Evolutionary conservation across 345 rosid genomes (phyloP).

Genomic region (Heritiera fomes): DNA sequence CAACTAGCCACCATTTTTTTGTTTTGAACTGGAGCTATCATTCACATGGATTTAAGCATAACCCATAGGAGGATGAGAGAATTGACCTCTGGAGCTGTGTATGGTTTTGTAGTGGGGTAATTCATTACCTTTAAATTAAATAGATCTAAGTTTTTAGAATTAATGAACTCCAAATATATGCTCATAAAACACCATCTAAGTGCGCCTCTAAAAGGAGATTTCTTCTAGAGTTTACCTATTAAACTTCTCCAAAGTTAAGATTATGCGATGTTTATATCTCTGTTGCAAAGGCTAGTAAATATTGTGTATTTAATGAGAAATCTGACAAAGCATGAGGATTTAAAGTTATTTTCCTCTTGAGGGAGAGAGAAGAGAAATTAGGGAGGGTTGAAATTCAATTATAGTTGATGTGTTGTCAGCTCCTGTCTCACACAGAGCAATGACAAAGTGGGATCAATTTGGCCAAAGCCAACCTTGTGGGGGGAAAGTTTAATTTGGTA

Average conservation of each 20-base stretch:
- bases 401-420: neutral
- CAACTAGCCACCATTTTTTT: neutral
- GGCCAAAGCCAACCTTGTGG: neutral
- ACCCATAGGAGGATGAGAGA: neutral
- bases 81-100: neutral
- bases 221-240: neutral
- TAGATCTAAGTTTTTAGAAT: neutral
- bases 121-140: neutral
- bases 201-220: neutral
- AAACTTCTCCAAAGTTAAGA: neutral
- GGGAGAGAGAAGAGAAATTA: neutral
- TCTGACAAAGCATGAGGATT: neutral
- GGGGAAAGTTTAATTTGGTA: neutral
- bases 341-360: neutral
- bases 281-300: neutral
- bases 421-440: neutral
- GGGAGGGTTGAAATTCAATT: slow-evolving; percentile 5
- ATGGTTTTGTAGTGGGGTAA: neutral
- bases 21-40: neutral
- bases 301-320: neutral
- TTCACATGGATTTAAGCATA: neutral
- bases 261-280: neutral
- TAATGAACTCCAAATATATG: neutral
- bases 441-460: neutral
- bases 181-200: neutral